phyloP scores from a whole-genome alignment of 306 rosid genomes.

The Cucurbita maxima region DNA sequence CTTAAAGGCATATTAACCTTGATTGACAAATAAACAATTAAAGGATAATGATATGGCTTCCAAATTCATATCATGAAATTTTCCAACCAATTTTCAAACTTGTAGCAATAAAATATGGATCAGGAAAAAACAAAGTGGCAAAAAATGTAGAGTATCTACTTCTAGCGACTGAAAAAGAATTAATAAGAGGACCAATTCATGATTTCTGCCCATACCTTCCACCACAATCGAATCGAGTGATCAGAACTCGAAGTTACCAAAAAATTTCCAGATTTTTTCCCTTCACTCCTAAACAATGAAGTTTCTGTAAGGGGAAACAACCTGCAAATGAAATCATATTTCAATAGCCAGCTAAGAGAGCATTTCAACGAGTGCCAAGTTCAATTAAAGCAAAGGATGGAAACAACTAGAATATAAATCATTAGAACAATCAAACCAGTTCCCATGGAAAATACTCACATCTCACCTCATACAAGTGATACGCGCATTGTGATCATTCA shows the following conservation, averaged over 20 bases:
- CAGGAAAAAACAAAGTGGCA: neutral
- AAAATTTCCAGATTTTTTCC: constrained; percentile 26
- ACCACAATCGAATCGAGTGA: constrained; percentile 68
- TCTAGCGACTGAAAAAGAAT: neutral
- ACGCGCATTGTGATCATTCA: constrained; percentile 51
- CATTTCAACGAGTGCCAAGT: neutral
- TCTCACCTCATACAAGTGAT: constrained; percentile 70
- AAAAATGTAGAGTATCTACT: neutral
- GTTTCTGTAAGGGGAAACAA: constrained; percentile 45
- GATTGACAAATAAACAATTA: neutral
- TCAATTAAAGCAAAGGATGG: neutral
- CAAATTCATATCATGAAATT: neutral
- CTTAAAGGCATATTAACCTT: neutral
- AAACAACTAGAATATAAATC: too few species aligned
- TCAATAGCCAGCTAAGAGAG: constrained; percentile 4
- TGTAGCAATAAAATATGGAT: neutral
- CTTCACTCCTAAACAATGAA: constrained; percentile 23
- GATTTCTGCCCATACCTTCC: constrained; percentile 41
- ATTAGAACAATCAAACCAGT: neutral
- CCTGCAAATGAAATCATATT: constrained; percentile 32
- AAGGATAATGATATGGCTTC: neutral
- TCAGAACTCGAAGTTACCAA: constrained; percentile 78
- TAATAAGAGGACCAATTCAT: neutral
- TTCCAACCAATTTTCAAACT: neutral
- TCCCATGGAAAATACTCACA: neutral